Evolutionary conservation across 306 rosid species (phyloP).

Genomic region (Vigna hirtella): DNA sequence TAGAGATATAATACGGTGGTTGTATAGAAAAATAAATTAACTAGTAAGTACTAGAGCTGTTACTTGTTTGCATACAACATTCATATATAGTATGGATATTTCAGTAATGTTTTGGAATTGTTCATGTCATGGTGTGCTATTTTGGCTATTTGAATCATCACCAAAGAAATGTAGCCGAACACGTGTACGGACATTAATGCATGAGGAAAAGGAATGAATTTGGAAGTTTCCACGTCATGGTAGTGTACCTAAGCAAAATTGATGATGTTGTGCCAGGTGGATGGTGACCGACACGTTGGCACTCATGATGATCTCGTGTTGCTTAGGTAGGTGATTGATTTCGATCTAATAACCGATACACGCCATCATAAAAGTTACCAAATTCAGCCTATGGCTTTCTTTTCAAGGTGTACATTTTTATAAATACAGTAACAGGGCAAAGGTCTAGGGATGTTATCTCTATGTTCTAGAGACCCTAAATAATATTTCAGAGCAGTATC

Average conservation of each 20-base stretch:
- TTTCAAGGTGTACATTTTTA: too few species aligned
- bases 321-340: neutral
- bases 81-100: neutral
- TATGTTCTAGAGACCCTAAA: too few species aligned
- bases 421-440: too few species aligned
- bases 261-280: neutral
- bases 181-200: neutral
- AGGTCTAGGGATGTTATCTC: too few species aligned
- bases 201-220: neutral
- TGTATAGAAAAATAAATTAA: neutral
- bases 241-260: neutral
- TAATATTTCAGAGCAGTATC: too few species aligned
- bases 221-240: neutral
- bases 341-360: neutral
- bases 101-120: neutral
- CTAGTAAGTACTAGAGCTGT: neutral
- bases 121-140: neutral
- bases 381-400: too few species aligned
- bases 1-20: neutral
- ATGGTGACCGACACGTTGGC: neutral
- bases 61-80: neutral
- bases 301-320: neutral
- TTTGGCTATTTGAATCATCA: neutral
- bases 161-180: neutral
- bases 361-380: neutral